Conservation (phyloP, 2,329 filamentous ascomycete genomes). For the Nannizzia gypsea region DNA sequence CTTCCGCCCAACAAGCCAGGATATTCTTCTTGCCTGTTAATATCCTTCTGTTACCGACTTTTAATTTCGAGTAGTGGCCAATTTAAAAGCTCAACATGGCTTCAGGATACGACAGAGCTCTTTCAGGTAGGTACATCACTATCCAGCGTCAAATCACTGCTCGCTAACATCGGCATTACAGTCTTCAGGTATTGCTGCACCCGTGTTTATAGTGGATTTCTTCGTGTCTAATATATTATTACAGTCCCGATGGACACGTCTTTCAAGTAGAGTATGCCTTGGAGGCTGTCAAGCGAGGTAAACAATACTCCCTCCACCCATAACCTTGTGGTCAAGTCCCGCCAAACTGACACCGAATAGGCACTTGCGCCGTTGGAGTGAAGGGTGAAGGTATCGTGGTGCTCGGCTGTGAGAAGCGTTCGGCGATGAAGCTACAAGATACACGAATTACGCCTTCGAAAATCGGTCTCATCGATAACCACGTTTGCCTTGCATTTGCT, state of each 20-base stretch:
- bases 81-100: slow-evolving; percentile 47
- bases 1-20: background rate
- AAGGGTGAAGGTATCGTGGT: slow-evolving; percentile 93
- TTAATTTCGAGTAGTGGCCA: background rate
- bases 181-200: slow-evolving; percentile 60
- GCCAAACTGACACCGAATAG: slow-evolving; percentile 35
- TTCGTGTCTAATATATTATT: slow-evolving; percentile 30
- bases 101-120: slow-evolving; percentile 96
- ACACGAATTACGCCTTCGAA: slow-evolving; percentile 98
- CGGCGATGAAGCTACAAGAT: slow-evolving; percentile 98
- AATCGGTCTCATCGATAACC: slow-evolving; percentile 89
- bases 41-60: background rate
- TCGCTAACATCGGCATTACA: slow-evolving; percentile 29
- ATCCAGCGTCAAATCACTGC: slow-evolving; percentile 31
- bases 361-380: slow-evolving; percentile 94
- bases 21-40: background rate
- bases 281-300: slow-evolving; percentile 97
- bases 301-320: slow-evolving; percentile 5
- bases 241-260: slow-evolving; percentile 94
- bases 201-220: slow-evolving; percentile 17
- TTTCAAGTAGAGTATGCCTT: slow-evolving; percentile 99
- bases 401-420: slow-evolving; percentile 94
- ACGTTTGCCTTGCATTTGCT: slow-evolving; percentile 94
- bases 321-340: background rate
- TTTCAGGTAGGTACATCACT: slow-evolving; percentile 63